phyloP scores from a whole-genome alignment of 495 filamentous ascomycete genomes.

The Xylaria venustula region DNA sequence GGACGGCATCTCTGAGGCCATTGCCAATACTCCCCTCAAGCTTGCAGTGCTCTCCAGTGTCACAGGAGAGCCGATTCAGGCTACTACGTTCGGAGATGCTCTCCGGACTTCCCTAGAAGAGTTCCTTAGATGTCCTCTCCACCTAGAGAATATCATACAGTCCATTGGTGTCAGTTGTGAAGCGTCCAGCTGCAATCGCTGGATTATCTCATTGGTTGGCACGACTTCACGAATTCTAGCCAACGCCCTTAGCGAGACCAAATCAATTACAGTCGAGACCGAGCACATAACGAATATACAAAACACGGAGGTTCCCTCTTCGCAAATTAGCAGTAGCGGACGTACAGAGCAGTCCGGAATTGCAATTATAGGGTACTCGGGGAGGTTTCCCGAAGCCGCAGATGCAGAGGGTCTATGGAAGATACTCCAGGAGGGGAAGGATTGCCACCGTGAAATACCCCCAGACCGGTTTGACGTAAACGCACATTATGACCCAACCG shows the following conservation, averaged over 20 bases:
- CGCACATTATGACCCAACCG: conserved; percentile 66
- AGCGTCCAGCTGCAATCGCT: not conserved
- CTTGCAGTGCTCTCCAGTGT: not conserved
- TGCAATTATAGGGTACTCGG: not conserved
- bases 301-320: not conserved
- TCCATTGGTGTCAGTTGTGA: not conserved
- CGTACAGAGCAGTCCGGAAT: not conserved
- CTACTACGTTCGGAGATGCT: not conserved
- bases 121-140: not conserved
- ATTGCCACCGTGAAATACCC: conserved; percentile 53
- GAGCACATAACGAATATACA: not conserved
- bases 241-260: not conserved
- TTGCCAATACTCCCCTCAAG: conserved; percentile 26
- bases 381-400: conserved; percentile 26
- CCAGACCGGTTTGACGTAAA: conserved; percentile 68
- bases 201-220: not conserved
- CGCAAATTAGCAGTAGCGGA: not conserved
- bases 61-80: not conserved
- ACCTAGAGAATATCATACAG: not conserved
- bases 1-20: conserved; percentile 37
- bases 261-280: not conserved
- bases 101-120: not conserved
- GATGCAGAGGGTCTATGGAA: conserved; percentile 62
- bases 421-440: conserved; percentile 56
- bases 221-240: not conserved